Base-by-base conservation (phyloP, 805 yeast genomes). In the Cephaloascus albidus region DNA sequence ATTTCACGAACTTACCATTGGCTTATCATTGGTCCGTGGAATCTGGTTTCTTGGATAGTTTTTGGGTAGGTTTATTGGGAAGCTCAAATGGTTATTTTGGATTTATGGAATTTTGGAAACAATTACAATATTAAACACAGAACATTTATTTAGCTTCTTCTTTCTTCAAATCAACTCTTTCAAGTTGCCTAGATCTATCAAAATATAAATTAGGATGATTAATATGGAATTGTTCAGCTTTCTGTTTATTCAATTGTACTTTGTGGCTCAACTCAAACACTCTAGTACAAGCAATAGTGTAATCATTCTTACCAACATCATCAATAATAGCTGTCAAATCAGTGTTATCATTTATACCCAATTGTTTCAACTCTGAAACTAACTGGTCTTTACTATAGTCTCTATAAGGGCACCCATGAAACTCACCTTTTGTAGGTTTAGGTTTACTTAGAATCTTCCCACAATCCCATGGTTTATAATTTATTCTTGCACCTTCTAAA, bases 391-490 rank as follows among this genome's bases (percentile, higher is more conserved):
- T 54, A 10, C 74, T 68, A 51, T 84, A 64, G 50, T 84, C 90
- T 40, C 95, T 67, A 60, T 85, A 93, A 4, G 97, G 97, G 59
- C 97, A 90, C 2, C 98, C 98, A 54, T 90, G 96, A 43, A 64
- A 73, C 48, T 89, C 95, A 33, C 70, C 72, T 36, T 72, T 68
- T 36, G 68, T 62, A 0, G 95, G 88, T 45, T 79, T 73, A 5
- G 87, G 86, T 48, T 80, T 80, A 20, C 77, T 68, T 42, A 86
- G 58, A 33, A 93, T 86, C 2, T 81, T 78, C 32, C 77, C 74
- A 64, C 97, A 93, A 54, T 81, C 84, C 81, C 83, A 75, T 3
- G 97, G 95, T 50, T 76, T 75, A 60, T 87, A 88, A 50, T 87
- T 85, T 50, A 78, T 82, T 43, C 96, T 67, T 10, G 82, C 81